Base-by-base conservation (phyloP, 179 eudicot species). In the Corrigiola litoralis region DNA sequence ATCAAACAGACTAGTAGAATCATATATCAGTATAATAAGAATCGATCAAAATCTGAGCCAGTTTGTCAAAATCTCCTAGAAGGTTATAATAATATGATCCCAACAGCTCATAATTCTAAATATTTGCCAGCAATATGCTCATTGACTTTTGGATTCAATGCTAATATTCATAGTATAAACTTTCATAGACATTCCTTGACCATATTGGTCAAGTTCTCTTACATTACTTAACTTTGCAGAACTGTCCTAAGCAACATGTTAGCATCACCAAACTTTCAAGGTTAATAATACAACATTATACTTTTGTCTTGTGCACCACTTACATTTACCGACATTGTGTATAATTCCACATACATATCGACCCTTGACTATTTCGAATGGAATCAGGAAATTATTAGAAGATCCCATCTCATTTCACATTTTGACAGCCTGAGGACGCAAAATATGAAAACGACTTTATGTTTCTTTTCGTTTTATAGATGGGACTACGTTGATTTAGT, bases 391-490 rank as follows among this genome's bases (percentile, higher is more conserved):
- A 40, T 29, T 41, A 34, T 3, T 5, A 17, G 5, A 25, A 17
- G 8, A 18, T 48, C 25, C 20, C 28, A 32, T 59, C 17, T 52
- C 61, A 6, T 27, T 52, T 72, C 72, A 66, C 62, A 66, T 53
- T 66, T 38, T 42, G 76, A 45, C 50, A 41, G 58, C 48, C 41
- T 49, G 4, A 50, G 29, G 45, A 58, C 58, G 66, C 74, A 25
- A 56, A 17, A 2, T 28, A 24, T 40, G 42, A 72, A 49, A 48
- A 65, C 4, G 55, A 65, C 41, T 21, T 14, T 18, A 14, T 9
- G 44, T 38, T 6, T 38, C 18, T 27, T 3, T 20, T n/a, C n/a
- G n/a, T n/a, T n/a, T n/a, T n/a, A n/a, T n/a, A n/a, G n/a, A n/a
- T n/a, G n/a, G n/a, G n/a, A n/a, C n/a, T n/a, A n/a, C n/a, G 20